Evolutionary conservation across 2,329 filamentous ascomycete genomes (phyloP).

Genomic region (Capronia coronata): DNA sequence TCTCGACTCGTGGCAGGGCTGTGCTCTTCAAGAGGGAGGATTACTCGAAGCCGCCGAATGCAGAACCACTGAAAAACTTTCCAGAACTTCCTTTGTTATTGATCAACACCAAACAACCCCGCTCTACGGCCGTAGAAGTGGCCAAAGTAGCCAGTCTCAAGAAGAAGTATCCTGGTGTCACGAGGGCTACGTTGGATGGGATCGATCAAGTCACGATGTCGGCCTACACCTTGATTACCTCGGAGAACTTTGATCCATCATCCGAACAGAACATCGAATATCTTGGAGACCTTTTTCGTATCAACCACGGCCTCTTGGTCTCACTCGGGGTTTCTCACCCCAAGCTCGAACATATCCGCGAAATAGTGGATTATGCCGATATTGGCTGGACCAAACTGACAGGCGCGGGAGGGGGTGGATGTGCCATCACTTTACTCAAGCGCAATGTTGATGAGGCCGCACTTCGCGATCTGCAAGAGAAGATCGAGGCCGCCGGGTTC

Average conservation of each 20-base stretch:
- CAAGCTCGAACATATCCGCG: conserved; percentile 80
- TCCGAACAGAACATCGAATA: conserved; percentile 60
- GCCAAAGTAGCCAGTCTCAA: conserved; percentile 73
- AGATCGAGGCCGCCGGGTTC: conserved; percentile 66
- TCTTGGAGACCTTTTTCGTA: conserved; percentile 79
- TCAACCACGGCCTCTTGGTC: conserved; percentile 91
- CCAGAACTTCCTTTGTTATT: conserved; percentile 85
- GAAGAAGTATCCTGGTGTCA: conserved; percentile 65
- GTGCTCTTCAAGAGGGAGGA: conserved; percentile 81
- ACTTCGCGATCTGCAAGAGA: conserved; percentile 57
- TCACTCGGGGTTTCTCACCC: conserved; percentile 92
- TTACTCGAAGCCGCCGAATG: conserved; percentile 67
- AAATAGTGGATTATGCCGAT: conserved; percentile 79
- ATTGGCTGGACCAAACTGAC: conserved; percentile 98
- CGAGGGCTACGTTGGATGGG: conserved; percentile 72
- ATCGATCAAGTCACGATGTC: conserved; percentile 62
- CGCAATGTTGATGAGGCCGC: conserved; percentile 54
- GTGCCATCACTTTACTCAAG: conserved; percentile 83
- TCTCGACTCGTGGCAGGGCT: conserved; percentile 86
- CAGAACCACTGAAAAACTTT: conserved; percentile 75
- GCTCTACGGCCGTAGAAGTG: conserved; percentile 79
- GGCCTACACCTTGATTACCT: conserved; percentile 49
- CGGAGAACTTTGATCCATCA: conserved; percentile 61
- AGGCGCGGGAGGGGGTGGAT: conserved; percentile 89
- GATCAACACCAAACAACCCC: conserved; percentile 80